Base-by-base conservation (phyloP, 1,284 basidiomycete species). In the Irpex sp. region DNA sequence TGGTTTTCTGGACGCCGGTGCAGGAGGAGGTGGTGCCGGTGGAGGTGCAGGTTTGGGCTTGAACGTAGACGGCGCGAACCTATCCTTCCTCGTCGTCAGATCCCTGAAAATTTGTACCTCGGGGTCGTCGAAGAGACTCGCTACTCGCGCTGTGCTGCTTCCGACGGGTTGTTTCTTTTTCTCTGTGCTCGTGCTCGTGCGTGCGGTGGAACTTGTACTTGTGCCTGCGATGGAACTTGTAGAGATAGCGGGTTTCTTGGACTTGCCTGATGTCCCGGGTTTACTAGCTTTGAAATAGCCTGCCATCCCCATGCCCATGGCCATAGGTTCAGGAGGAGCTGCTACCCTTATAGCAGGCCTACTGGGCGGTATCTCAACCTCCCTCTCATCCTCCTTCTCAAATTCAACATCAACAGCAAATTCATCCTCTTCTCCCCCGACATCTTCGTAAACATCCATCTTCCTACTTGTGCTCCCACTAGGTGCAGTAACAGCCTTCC, bases 281-380 rank as follows among this genome's bases (percentile, higher is more conserved):
- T 65, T 68, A 44, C 47, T 63, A 4, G 59, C 56, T 31, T 54
- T 61, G 49, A 63, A 66, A 37, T 64, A 63, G 15, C 51, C 44
- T n/a, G 63, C 26, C 26, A 26, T 26, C 26, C 26, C 26, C 26
- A 26, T 26, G 0, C 26, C n/a, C n/a, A n/a, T n/a, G n/a, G n/a
- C 48, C 31, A 67, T 55, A 36, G 44, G 56, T 19, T 11, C 48
- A 7, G 60, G 60, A 17, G 58, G 34, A 31, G 34, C 17, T 19
- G 8, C 38, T 4, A 31, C 19, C 34, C 54, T 56, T 9, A 56
- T 56, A 11, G 34, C 60, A 15, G 31, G 60, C 17, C 60, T 2
- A 36, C 21, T 40, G 6, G 44, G 19, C 21, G 8, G 17, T 31
- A 13, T 47, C 38, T 9, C 26, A 8, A 54, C 44, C 51, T 58